Conservation (phyloP, 2,329 filamentous ascomycete species). For the Penicillium sclerotigenum region DNA sequence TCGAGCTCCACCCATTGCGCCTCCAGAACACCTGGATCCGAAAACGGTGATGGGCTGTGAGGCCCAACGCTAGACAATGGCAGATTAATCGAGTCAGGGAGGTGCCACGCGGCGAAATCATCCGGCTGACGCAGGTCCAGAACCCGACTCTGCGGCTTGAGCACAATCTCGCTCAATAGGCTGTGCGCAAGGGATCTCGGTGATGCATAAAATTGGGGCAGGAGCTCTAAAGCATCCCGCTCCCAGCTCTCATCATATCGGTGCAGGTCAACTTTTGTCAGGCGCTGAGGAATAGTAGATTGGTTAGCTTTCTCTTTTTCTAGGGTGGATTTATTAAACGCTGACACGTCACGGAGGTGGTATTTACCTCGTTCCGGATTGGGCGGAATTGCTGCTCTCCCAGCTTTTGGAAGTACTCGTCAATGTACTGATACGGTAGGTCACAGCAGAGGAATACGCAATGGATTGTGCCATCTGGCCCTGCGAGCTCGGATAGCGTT, state of each 20-base stretch:
- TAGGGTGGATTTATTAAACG: constrained; percentile 2
- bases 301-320: background rate
- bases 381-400: constrained; percentile 48
- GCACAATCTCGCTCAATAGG: constrained; percentile 21
- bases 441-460: constrained; percentile 63
- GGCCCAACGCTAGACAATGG: constrained; percentile 40
- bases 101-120: constrained; percentile 45
- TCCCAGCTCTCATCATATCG: constrained; percentile 58
- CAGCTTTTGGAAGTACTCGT: constrained; percentile 59
- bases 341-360: background rate
- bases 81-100: constrained; percentile 47
- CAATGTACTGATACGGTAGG: constrained; percentile 61
- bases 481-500: constrained; percentile 45
- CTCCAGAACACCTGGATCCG: constrained; percentile 43
- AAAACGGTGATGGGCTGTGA: constrained; percentile 47
- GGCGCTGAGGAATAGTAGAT: constrained; percentile 32
- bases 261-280: constrained; percentile 52
- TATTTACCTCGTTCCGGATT: constrained; percentile 47
- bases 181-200: constrained; percentile 21
- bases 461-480: constrained; percentile 47
- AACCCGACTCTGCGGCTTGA: constrained; percentile 35
- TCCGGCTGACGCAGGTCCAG: constrained; percentile 46
- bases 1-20: constrained; percentile 51
- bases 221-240: constrained; percentile 39
- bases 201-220: constrained; percentile 40